Conservation (phyloP, 1,284 basidiomycete genomes). For the Sporisorium graminicola region DNA sequence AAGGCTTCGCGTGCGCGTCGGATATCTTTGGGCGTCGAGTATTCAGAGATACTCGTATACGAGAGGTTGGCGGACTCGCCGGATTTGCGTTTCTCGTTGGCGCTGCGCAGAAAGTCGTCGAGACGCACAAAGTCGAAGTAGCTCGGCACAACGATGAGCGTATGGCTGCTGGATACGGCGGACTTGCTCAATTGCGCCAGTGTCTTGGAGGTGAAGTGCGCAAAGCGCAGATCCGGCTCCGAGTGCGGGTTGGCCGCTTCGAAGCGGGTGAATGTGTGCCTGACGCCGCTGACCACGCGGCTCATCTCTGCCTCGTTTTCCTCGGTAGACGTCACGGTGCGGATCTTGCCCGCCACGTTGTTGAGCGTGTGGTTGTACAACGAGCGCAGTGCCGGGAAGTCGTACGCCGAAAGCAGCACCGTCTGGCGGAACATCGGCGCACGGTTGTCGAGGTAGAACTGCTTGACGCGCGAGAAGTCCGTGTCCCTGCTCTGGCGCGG, state of each 20-base stretch:
- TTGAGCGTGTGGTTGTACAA: slow-evolving; percentile 80
- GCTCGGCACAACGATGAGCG: slow-evolving; percentile 89
- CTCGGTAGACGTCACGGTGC: slow-evolving; percentile 22
- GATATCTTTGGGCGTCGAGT: slow-evolving; percentile 92
- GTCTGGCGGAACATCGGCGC: slow-evolving; percentile 84
- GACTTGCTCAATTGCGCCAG: slow-evolving; percentile 86
- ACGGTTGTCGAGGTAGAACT: slow-evolving; percentile 95
- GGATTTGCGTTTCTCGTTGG: slow-evolving; percentile 68
- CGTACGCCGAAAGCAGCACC: slow-evolving; percentile 86
- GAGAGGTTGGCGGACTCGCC: slow-evolving; percentile 71
- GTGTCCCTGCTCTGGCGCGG: slow-evolving; percentile 92
- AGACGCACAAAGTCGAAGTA: slow-evolving; percentile 97
- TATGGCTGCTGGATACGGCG: slow-evolving; percentile 88
- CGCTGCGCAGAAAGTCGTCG: slow-evolving; percentile 81
- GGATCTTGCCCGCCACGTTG: slow-evolving; percentile 86
- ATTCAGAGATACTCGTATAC: slow-evolving; percentile 87
- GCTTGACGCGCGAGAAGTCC: slow-evolving; percentile 96
- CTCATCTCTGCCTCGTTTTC: slow-evolving; percentile 41
- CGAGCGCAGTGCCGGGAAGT: slow-evolving; percentile 86
- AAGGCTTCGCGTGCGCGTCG: slow-evolving; percentile 91
- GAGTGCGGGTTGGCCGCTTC: slow-evolving; percentile 80
- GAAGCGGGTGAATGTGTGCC: slow-evolving; percentile 80
- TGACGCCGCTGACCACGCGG: slow-evolving; percentile 46
- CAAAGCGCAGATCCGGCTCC: slow-evolving; percentile 88
- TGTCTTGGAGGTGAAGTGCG: slow-evolving; percentile 86